Conservation (phyloP, 2,329 filamentous ascomycete species). For the Neopestalotiopsis sp. region DNA sequence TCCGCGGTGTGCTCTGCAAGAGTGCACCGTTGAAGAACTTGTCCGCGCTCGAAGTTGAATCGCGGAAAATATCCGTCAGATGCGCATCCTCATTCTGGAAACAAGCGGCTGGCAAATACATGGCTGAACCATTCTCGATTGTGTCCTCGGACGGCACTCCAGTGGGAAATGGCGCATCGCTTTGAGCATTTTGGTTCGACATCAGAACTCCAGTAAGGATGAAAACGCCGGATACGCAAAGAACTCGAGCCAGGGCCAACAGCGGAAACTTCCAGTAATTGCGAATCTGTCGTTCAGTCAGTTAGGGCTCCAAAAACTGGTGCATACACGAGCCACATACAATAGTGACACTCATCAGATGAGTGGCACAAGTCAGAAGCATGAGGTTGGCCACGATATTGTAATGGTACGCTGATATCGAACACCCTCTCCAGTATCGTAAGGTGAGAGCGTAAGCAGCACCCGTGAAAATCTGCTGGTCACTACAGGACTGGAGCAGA, state of each 20-base stretch:
- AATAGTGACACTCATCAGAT: constrained; percentile 39
- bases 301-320: background rate
- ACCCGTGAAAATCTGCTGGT: constrained; percentile 44
- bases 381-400: constrained; percentile 42
- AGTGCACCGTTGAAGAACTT: constrained; percentile 26
- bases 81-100: constrained; percentile 29
- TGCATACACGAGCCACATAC: constrained; percentile 18
- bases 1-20: constrained; percentile 23
- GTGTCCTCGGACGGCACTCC: constrained; percentile 27
- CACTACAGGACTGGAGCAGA: constrained; percentile 38
- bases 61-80: constrained; percentile 22
- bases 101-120: constrained; percentile 38
- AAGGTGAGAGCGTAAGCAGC: constrained; percentile 41
- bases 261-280: constrained; percentile 39
- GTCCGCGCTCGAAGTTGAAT: constrained; percentile 21
- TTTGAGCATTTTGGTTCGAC: constrained; percentile 34
- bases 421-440: constrained; percentile 37
- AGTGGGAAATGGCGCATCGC: constrained; percentile 31
- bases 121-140: constrained; percentile 22
- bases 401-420: constrained; percentile 42
- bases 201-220: constrained; percentile 37
- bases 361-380: constrained; percentile 41
- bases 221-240: constrained; percentile 34
- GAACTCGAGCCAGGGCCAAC: constrained; percentile 36
- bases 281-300: constrained; percentile 11